These are phyloP conservation scores for Immersiporthe knoxdaviesiana DNA, from an alignment of 2,329 filamentous ascomycete species.

Conservation along the genomic window DNA sequence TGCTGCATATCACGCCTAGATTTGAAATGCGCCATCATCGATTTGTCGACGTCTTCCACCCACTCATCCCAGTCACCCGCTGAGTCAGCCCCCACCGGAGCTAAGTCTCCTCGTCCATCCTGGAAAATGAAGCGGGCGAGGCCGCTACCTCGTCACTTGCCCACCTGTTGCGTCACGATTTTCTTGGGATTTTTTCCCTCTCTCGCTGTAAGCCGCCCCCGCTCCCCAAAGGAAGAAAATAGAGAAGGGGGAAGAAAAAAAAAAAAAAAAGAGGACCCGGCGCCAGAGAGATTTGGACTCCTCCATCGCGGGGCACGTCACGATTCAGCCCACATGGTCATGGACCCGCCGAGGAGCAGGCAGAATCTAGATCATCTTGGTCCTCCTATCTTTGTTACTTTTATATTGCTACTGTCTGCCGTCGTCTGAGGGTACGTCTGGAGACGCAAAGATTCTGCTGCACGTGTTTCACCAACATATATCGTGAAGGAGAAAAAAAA, in stretches of 20 bases:
- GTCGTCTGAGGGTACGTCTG: neutral
- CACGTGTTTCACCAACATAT: neutral
- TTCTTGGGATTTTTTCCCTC: neutral
- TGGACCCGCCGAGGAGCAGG: neutral
- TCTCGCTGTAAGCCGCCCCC: neutral
- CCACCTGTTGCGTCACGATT: slow-evolving; percentile 20
- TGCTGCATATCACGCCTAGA: neutral
- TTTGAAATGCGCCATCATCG: slow-evolving; percentile 7
- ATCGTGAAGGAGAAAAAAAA: neutral
- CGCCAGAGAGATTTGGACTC: neutral
- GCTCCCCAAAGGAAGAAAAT: no score
- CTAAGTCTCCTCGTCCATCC: neutral
- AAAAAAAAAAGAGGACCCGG: neutral
- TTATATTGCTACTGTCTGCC: neutral
- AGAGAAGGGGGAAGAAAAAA: no score
- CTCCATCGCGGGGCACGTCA: slow-evolving; percentile 11
- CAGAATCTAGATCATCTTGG: neutral
- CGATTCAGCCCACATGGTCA: slow-evolving; percentile 6
- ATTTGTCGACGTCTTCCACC: slow-evolving; percentile 3
- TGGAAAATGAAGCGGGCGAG: slow-evolving; percentile 4
- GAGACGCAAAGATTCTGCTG: neutral
- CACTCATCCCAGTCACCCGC: neutral
- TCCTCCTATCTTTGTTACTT: neutral
- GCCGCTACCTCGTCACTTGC: neutral
- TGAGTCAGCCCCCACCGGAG: slow-evolving; percentile 7